Percentiles rank a stretch among this genome's conserved stretches.
Conservation (phyloP, 805 yeast genomes). For the Metschnikowia hibisci region DNA sequence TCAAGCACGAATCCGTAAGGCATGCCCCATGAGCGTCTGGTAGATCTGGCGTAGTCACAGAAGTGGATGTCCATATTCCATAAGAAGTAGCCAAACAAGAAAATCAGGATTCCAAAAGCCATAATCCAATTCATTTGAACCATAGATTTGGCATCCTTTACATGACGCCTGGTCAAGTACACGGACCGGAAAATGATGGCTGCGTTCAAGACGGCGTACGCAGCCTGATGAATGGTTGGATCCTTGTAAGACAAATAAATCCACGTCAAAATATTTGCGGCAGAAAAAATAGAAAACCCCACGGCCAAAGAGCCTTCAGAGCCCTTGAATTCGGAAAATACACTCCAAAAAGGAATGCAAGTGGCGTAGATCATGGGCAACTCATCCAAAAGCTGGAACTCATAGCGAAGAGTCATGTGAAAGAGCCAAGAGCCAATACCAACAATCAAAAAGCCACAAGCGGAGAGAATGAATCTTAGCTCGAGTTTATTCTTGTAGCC, state of each 20-base stretch:
- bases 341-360: constrained; percentile 87
- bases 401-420: constrained; percentile 91
- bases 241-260: constrained; percentile 69
- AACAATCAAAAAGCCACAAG: constrained; percentile 79
- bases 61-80: constrained; percentile 90
- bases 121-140: constrained; percentile 53
- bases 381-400: constrained; percentile 89
- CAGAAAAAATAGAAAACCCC: constrained; percentile 45
- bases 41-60: constrained; percentile 54
- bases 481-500: constrained; percentile 63
- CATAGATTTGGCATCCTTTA: constrained; percentile 46
- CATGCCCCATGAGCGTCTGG: constrained; percentile 66
- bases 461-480: constrained; percentile 62
- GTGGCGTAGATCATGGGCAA: constrained; percentile 98
- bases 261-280: constrained; percentile 61
- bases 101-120: constrained; percentile 55
- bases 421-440: constrained; percentile 94
- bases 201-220: constrained; percentile 77
- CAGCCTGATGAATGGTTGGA: constrained; percentile 86
- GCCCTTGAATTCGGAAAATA: constrained; percentile 57
- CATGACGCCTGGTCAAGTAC: constrained; percentile 47
- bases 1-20: constrained; percentile 86
- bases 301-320: constrained; percentile 37
- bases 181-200: constrained; percentile 62
- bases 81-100: constrained; percentile 69